These are phyloP conservation scores for Chlorella sp. DNA, from an alignment of 139 green algal species.

Conservation along the genomic window DNA sequence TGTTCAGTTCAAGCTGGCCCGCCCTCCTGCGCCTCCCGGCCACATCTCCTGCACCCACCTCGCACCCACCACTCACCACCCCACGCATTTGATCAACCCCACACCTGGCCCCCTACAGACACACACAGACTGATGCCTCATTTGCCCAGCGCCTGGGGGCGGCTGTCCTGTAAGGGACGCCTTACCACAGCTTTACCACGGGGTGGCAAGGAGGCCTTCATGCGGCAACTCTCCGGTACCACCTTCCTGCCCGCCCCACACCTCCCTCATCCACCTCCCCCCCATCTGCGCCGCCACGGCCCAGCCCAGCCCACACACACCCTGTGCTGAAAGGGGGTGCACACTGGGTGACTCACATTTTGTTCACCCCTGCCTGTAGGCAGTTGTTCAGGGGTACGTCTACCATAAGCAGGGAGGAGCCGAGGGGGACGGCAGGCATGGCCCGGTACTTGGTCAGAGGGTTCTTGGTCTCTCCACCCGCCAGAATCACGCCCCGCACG, in stretches of 20 bases:
- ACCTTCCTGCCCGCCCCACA: not conserved
- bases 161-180: too few species aligned
- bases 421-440: slow-evolving; percentile 65
- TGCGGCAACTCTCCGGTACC: too few species aligned
- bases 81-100: too few species aligned
- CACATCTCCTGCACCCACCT: not conserved
- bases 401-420: slow-evolving; percentile 56
- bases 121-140: too few species aligned
- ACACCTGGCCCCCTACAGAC: too few species aligned
- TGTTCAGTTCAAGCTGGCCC: too few species aligned
- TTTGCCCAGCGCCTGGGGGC: too few species aligned
- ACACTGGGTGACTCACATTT: slow-evolving; percentile 48
- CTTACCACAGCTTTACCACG: too few species aligned
- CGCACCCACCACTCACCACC: too few species aligned
- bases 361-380: slow-evolving; percentile 67
- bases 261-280: not conserved
- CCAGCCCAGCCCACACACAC: not conserved
- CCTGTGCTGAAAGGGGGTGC: too few species aligned
- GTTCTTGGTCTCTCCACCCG: slow-evolving; percentile 60
- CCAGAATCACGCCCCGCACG: slow-evolving; percentile 62
- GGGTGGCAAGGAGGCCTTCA: too few species aligned
- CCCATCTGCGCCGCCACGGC: not conserved
- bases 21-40: not conserved
- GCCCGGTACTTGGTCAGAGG: slow-evolving; percentile 58
- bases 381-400: slow-evolving; percentile 71